Evolutionary conservation across 2,329 filamentous ascomycete genomes (phyloP).

Genomic region (Xylaria sp.): DNA sequence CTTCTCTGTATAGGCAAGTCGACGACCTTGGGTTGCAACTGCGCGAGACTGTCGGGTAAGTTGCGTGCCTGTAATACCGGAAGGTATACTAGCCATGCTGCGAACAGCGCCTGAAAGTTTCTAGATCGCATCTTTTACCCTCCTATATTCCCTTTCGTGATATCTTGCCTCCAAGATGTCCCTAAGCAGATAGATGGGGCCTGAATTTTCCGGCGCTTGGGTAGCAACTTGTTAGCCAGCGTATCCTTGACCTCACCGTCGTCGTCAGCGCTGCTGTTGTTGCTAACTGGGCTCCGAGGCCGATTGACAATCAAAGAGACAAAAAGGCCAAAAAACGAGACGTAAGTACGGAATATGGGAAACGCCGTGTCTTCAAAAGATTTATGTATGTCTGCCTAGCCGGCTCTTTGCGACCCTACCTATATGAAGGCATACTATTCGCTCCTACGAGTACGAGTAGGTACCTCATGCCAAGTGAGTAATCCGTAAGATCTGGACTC

Average conservation of each 20-base stretch:
- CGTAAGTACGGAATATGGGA: too few relatives aligned
- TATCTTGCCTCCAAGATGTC: background rate
- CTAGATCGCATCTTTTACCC: slow-evolving; percentile 24
- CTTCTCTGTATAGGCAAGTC: slow-evolving; percentile 41
- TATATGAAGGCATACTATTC: too few relatives aligned
- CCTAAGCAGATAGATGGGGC: background rate
- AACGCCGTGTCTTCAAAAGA: too few relatives aligned
- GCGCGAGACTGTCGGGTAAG: slow-evolving; percentile 20
- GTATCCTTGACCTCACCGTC: background rate
- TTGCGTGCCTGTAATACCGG: slow-evolving; percentile 27
- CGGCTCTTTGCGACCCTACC: too few relatives aligned
- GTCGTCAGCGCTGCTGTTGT: background rate
- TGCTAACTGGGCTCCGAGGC: background rate
- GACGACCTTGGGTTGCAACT: slow-evolving; percentile 39
- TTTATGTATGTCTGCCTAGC: too few relatives aligned
- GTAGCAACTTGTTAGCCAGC: background rate
- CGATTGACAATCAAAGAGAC: too few relatives aligned
- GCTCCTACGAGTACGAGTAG: too few relatives aligned
- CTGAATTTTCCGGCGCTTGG: background rate
- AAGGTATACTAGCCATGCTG: slow-evolving; percentile 24
- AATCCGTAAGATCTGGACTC: too few relatives aligned
- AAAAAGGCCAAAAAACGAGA: too few relatives aligned
- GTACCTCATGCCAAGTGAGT: too few relatives aligned
- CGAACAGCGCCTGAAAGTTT: slow-evolving; percentile 25
- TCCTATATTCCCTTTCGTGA: background rate